A percentile compares a stretch with the other conserved stretches of the same genome.
Evolutionary conservation across 2,329 filamentous ascomycete genomes (phyloP).

Genomic region (Hyphodiscus sp.): DNA sequence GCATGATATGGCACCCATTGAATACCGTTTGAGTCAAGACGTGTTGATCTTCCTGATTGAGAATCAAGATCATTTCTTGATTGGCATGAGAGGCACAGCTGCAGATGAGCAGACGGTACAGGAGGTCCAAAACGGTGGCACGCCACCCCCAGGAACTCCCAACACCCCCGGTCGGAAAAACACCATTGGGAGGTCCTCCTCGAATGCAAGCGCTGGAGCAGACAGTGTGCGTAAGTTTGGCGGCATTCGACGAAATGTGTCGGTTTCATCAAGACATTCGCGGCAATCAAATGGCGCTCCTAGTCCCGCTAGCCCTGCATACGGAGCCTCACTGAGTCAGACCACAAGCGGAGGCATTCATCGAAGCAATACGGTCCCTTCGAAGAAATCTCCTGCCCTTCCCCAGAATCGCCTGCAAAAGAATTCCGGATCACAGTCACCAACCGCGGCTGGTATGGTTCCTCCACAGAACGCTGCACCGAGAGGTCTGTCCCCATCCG

Average conservation of each 20-base stretch:
- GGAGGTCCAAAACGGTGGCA: conserved; percentile 63
- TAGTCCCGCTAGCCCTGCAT: conserved; percentile 59
- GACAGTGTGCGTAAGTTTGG: conserved; percentile 80
- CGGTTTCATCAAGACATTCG: conserved; percentile 84
- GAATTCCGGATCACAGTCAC: conserved; percentile 43
- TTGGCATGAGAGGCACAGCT: conserved; percentile 98
- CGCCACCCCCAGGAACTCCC: conserved; percentile 41
- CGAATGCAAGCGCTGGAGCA: conserved; percentile 81
- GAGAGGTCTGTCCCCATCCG: conserved; percentile 19
- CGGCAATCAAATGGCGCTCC: conserved; percentile 65
- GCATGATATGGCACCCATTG: conserved; percentile 91
- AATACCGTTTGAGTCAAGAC: conserved; percentile 93
- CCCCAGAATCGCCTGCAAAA: conserved; percentile 60
- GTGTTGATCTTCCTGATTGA: conserved; percentile 97
- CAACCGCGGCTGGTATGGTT: conserved; percentile 31
- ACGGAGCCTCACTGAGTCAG: conserved; percentile 48
- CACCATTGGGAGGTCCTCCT: conserved; percentile 67
- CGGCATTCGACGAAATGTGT: conserved; percentile 78
- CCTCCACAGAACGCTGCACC: conserved; percentile 27
- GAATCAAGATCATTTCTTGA: conserved; percentile 96
- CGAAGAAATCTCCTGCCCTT: conserved; percentile 75
- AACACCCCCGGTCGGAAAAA: conserved; percentile 50
- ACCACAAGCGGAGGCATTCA: conserved; percentile 53
- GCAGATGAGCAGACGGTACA: conserved; percentile 71
- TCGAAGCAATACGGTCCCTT: conserved; percentile 87